Percentiles rank a stretch among this genome's conserved stretches.
phyloP scores from a whole-genome alignment of 2,329 filamentous ascomycete species.

The Arthrinium puccinioides region DNA sequence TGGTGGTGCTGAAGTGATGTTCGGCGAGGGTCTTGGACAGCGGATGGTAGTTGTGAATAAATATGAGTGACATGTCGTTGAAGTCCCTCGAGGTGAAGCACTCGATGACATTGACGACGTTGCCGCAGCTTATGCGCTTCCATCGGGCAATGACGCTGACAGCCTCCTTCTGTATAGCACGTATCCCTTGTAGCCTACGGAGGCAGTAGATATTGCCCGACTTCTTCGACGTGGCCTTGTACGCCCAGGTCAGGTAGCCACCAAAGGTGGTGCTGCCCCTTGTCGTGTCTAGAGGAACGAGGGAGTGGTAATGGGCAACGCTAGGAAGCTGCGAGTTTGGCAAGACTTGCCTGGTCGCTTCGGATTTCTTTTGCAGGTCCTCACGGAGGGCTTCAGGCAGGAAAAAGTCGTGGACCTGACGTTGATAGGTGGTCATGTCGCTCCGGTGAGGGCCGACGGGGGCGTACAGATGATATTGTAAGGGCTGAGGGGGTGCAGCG shows the following conservation, averaged over 20 bases:
- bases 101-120: constrained; percentile 80
- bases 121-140: constrained; percentile 77
- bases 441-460: constrained; percentile 70
- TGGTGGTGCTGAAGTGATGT: constrained; percentile 53
- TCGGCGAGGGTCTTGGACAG: constrained; percentile 85
- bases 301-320: constrained; percentile 84
- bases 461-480: constrained; percentile 90
- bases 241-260: constrained; percentile 78
- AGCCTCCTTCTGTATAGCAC: constrained; percentile 80
- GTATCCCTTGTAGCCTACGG: constrained; percentile 71
- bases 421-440: constrained; percentile 79
- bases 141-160: constrained; percentile 82
- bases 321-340: constrained; percentile 67
- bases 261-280: constrained; percentile 78
- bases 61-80: constrained; percentile 87
- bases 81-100: constrained; percentile 92
- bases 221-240: constrained; percentile 85
- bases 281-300: constrained; percentile 80
- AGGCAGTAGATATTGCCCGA: constrained; percentile 86
- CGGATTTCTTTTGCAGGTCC: constrained; percentile 81
- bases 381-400: constrained; percentile 80
- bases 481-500: constrained; percentile 50
- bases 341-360: constrained; percentile 77
- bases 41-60: constrained; percentile 91
- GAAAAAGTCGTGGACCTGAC: constrained; percentile 85